These are phyloP conservation scores for Tylopilus rubrobrunneus DNA, from an alignment of 768 basidiomycete species.

Conservation along the genomic window DNA sequence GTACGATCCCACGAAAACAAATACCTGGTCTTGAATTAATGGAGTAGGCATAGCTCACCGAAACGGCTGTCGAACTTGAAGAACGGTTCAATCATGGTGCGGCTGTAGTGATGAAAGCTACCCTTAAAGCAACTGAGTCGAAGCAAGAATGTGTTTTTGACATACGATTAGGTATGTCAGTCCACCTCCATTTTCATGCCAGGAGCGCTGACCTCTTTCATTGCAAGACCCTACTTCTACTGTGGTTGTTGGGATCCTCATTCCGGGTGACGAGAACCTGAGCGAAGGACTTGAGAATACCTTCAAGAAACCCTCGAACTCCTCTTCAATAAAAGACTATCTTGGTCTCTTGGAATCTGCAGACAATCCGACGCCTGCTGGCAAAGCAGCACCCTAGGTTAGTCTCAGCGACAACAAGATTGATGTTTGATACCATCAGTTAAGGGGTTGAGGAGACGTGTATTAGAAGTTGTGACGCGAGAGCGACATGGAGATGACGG, in stretches of 20 bases:
- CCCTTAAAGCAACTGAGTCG: slow-evolving; percentile 67
- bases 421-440: slow-evolving; percentile 71
- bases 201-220: neutral
- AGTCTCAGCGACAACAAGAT: slow-evolving; percentile 69
- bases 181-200: neutral
- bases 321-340: slow-evolving; percentile 71
- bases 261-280: slow-evolving; percentile 60
- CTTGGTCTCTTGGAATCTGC: slow-evolving; percentile 71
- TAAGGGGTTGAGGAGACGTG: slow-evolving; percentile 58
- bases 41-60: too few relatives aligned
- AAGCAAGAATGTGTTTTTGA: slow-evolving; percentile 61
- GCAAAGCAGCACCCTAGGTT: slow-evolving; percentile 66
- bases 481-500: slow-evolving; percentile 83
- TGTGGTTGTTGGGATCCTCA: slow-evolving; percentile 57
- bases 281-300: slow-evolving; percentile 56
- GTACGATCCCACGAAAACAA: slow-evolving; percentile 37
- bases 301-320: slow-evolving; percentile 50
- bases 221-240: slow-evolving; percentile 60
- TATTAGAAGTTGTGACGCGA: slow-evolving; percentile 74
- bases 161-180: slow-evolving; percentile 52
- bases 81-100: slow-evolving; percentile 80
- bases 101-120: slow-evolving; percentile 64
- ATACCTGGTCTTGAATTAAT: slow-evolving; percentile 8
- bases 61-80: too few relatives aligned
- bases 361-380: slow-evolving; percentile 69